These are phyloP conservation scores for Volvariella volvacea DNA, from an alignment of 1,284 basidiomycete genomes.

Conservation along the genomic window DNA sequence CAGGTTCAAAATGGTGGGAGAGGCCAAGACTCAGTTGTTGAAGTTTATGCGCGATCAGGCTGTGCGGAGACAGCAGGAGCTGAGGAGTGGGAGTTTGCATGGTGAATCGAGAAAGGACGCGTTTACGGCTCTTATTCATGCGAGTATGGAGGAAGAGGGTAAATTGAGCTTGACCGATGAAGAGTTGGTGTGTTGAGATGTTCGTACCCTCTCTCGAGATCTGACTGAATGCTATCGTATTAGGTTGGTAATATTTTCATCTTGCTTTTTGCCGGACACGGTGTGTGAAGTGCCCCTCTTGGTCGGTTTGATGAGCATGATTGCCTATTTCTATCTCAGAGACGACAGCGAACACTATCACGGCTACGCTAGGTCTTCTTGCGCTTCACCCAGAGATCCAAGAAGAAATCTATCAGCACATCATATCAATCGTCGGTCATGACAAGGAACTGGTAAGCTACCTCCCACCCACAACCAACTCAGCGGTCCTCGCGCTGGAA, in stretches of 20 bases:
- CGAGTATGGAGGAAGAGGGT: conserved; percentile 38
- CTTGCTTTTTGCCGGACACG: conserved; percentile 51
- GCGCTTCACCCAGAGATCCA: conserved; percentile 31
- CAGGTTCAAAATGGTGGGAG: too few relatives aligned
- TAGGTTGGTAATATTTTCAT: conserved; percentile 50
- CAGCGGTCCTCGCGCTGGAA: not conserved
- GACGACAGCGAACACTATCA: conserved; percentile 26
- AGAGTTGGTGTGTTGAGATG: conserved; percentile 33
- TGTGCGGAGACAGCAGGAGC: conserved; percentile 22
- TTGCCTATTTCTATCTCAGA: conserved; percentile 19
- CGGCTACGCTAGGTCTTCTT: conserved; percentile 30
- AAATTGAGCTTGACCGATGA: conserved; percentile 38
- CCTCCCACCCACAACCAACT: not conserved
- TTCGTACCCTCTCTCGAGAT: not conserved
- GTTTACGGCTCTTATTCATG: conserved; percentile 43
- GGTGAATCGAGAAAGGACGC: conserved; percentile 29
- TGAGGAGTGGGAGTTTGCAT: conserved; percentile 2
- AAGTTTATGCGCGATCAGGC: conserved; percentile 38
- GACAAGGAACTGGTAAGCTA: conserved; percentile 22
- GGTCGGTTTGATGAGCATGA: not conserved
- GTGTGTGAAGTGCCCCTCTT: conserved; percentile 19
- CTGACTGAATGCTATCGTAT: not conserved
- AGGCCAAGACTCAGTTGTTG: conserved; percentile 19
- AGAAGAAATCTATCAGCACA: conserved; percentile 29
- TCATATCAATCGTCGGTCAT: conserved; percentile 20